Evolutionary conservation across 768 basidiomycete species (phyloP).

Genomic region (Trametes cingulata): DNA sequence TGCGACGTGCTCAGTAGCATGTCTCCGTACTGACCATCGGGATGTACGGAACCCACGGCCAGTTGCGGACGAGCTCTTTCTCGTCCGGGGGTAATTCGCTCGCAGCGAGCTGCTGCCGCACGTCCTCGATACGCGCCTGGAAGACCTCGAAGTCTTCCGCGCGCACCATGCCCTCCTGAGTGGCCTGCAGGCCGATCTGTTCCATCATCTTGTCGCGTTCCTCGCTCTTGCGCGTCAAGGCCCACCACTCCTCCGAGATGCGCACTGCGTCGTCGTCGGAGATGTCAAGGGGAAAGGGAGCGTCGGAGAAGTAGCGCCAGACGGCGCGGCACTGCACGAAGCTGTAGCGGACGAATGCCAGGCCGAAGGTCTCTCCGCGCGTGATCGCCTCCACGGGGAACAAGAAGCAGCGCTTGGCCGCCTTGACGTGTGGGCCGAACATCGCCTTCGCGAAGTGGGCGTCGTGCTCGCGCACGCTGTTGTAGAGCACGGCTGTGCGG

Average conservation of each 20-base stretch:
- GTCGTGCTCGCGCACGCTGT: not conserved
- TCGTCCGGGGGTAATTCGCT: not conserved
- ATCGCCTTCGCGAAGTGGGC: conserved; percentile 5
- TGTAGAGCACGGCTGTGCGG: conserved; percentile 4
- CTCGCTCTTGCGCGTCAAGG: too few species aligned
- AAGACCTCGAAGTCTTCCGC: too few species aligned
- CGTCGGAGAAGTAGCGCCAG: conserved; percentile 2
- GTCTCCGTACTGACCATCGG: conserved; percentile 1
- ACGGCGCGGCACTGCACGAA: conserved; percentile 5
- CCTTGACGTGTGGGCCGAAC: not conserved
- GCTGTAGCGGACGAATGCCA: conserved; percentile 4
- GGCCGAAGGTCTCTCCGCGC: not conserved
- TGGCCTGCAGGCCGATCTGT: too few species aligned
- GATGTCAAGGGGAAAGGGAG: conserved; percentile 11
- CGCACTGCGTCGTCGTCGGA: conserved; percentile 2
- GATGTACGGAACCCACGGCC: conserved; percentile 1
- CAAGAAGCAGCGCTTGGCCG: not conserved
- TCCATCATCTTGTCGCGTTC: not conserved
- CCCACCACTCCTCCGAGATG: conserved; percentile 4
- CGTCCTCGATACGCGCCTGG: not conserved
- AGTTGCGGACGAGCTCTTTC: not conserved
- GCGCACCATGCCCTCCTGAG: too few species aligned
- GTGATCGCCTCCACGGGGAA: not conserved
- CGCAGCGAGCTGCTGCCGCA: not conserved
- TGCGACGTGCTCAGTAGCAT: not conserved